These are phyloP conservation scores for Metarhizium robertsii DNA, from an alignment of 2,329 filamentous ascomycete genomes.

Conservation along the genomic window DNA sequence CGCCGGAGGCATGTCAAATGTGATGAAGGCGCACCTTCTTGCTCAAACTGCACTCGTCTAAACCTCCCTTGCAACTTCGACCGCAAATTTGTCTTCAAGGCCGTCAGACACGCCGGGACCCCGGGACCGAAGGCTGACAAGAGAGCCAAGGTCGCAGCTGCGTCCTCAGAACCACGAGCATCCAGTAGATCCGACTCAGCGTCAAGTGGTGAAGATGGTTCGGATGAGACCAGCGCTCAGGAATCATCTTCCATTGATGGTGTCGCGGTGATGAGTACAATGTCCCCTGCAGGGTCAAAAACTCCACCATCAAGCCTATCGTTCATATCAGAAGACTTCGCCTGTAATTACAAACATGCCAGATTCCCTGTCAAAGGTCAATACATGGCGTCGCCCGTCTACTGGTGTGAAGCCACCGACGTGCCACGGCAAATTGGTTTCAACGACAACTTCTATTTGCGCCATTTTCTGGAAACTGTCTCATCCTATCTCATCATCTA, in stretches of 20 bases:
- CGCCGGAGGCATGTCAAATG: slow-evolving; percentile 25
- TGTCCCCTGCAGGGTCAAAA: no score
- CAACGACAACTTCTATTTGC: slow-evolving; percentile 22
- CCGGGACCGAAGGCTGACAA: slow-evolving; percentile 4
- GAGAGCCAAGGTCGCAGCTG: slow-evolving; percentile 14
- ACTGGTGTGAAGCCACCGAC: no score
- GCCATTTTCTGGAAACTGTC: slow-evolving; percentile 26
- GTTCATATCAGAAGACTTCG: no score
- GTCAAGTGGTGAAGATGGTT: neutral
- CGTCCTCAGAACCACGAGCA: slow-evolving; percentile 9
- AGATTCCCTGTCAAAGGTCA: no score
- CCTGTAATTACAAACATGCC: no score
- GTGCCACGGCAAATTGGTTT: neutral
- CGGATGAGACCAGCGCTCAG: neutral
- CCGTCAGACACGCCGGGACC: neutral
- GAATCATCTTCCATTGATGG: neutral
- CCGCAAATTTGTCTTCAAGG: slow-evolving; percentile 10
- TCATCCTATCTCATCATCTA: slow-evolving; percentile 34
- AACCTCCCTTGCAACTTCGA: slow-evolving; percentile 9
- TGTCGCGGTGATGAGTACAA: no score
- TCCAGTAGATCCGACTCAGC: neutral
- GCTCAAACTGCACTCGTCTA: slow-evolving; percentile 26
- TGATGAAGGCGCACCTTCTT: slow-evolving; percentile 20
- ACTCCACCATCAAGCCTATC: no score
- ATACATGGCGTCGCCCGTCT: no score